These are phyloP conservation scores for Cyclotella sp. DNA, from an alignment of 108 stramenopile genomes.

Conservation along the genomic window DNA sequence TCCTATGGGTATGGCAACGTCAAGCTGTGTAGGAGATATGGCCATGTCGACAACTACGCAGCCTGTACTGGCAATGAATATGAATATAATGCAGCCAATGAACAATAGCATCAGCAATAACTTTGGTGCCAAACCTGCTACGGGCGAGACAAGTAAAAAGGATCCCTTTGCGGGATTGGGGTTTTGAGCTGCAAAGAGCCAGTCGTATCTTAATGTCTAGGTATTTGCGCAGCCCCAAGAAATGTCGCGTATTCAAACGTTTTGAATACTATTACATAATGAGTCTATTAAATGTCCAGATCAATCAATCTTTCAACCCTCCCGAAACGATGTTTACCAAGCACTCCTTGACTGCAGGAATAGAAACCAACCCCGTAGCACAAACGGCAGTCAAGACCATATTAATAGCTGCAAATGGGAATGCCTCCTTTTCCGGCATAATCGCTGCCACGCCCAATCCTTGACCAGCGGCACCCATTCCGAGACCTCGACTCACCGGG, in stretches of 20 bases:
- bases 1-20: neutral
- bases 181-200: constrained; percentile 17
- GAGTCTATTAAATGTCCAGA: neutral
- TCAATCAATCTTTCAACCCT: constrained; percentile 19
- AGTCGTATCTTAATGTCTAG: neutral
- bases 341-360: constrained; percentile 49
- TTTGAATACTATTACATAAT: neutral
- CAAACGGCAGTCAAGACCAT: constrained; percentile 62
- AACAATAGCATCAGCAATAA: constrained; percentile 35
- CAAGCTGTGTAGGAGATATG: neutral
- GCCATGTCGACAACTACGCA: constrained; percentile 7
- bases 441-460: constrained; percentile 60
- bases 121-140: constrained; percentile 19
- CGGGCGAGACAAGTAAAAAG: constrained; percentile 21
- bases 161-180: constrained; percentile 54
- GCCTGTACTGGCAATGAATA: constrained; percentile 28
- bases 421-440: constrained; percentile 61
- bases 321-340: constrained; percentile 47
- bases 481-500: constrained; percentile 59
- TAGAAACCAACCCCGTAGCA: constrained; percentile 53
- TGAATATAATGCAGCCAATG: constrained; percentile 41
- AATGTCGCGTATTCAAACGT: neutral
- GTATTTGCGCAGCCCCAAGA: neutral
- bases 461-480: constrained; percentile 63
- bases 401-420: constrained; percentile 62